Conservation (phyloP, 2,329 filamentous ascomycete genomes). For the Hypocreales sp. region DNA sequence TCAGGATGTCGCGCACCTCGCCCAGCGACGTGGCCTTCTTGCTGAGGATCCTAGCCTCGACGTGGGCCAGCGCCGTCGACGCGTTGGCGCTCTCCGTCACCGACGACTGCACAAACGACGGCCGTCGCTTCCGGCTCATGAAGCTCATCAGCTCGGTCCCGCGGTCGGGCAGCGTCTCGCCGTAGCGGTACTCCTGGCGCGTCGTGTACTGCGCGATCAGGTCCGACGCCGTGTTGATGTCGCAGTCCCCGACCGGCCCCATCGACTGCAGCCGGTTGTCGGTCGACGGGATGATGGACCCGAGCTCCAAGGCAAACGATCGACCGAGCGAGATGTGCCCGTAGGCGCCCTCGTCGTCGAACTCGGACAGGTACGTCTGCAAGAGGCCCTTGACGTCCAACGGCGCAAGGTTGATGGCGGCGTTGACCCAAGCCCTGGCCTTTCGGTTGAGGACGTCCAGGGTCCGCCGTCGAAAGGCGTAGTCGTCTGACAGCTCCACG, state of each 20-base stretch:
- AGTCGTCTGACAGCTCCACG: slow-evolving; percentile 89
- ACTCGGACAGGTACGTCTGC: slow-evolving; percentile 92
- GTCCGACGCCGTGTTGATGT: slow-evolving; percentile 85
- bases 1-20: slow-evolving; percentile 68
- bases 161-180: slow-evolving; percentile 57
- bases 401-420: slow-evolving; percentile 71
- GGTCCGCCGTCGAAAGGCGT: slow-evolving; percentile 64
- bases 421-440: slow-evolving; percentile 66
- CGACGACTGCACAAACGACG: slow-evolving; percentile 34
- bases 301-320: slow-evolving; percentile 89
- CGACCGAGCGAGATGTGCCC: slow-evolving; percentile 84
- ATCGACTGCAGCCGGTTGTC: slow-evolving; percentile 79
- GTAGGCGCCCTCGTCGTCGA: slow-evolving; percentile 79
- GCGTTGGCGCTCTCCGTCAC: slow-evolving; percentile 41
- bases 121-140: slow-evolving; percentile 36
- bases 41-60: slow-evolving; percentile 55
- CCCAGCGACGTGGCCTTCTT: slow-evolving; percentile 55
- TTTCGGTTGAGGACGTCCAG: slow-evolving; percentile 62
- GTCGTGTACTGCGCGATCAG: slow-evolving; percentile 96
- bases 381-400: slow-evolving; percentile 89
- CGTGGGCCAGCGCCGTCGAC: slow-evolving; percentile 51
- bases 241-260: slow-evolving; percentile 54
- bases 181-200: slow-evolving; percentile 85
- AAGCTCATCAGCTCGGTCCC: slow-evolving; percentile 49
- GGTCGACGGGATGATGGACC: slow-evolving; percentile 67